Conservation (phyloP, 2,329 filamentous ascomycete species). For the Talaromyces rugulosus region DNA sequence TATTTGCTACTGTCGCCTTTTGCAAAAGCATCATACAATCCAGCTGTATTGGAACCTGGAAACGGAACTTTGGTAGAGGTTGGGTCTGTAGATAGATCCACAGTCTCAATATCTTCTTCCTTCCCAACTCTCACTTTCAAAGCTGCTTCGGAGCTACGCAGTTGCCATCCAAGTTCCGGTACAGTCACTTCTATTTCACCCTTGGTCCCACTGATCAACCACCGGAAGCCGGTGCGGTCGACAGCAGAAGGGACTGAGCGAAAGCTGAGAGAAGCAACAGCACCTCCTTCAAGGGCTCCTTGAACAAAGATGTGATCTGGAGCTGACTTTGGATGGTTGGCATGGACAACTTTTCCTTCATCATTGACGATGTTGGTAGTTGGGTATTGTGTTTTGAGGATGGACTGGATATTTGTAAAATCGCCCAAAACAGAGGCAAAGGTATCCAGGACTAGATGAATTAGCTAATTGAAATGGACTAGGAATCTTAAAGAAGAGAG, state of each 20-base stretch:
- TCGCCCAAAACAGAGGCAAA: slow-evolving; percentile 7
- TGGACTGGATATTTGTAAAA: slow-evolving; percentile 4
- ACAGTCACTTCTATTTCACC: slow-evolving; percentile 6
- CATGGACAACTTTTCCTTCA: not conserved
- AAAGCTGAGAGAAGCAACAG: slow-evolving; percentile 4
- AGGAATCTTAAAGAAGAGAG: not conserved
- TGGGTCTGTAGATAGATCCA: not conserved
- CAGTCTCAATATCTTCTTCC: not conserved
- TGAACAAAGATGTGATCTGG: slow-evolving; percentile 7
- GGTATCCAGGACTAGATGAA: slow-evolving; percentile 3
- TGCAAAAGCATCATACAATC: slow-evolving; percentile 6
- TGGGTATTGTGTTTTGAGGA: not conserved
- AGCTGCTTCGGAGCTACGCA: not conserved
- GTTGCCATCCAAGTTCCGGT: slow-evolving; percentile 4
- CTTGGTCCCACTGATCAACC: slow-evolving; percentile 9
- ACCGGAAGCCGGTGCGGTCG: slow-evolving; percentile 2
- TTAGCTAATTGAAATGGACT: not conserved
- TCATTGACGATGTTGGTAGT: not conserved
- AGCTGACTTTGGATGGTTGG: not conserved
- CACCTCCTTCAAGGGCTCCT: slow-evolving; percentile 4
- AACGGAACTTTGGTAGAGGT: not conserved
- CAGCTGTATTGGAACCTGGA: not conserved
- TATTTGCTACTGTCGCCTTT: slow-evolving; percentile 1
- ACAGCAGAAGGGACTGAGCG: not conserved
- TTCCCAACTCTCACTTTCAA: slow-evolving; percentile 1